Evolutionary conservation across 129 eudicot genomes (phyloP), one percentile per base, ranked within the genome.

Genomic region (Chrysanthemum makinoi): DNA sequence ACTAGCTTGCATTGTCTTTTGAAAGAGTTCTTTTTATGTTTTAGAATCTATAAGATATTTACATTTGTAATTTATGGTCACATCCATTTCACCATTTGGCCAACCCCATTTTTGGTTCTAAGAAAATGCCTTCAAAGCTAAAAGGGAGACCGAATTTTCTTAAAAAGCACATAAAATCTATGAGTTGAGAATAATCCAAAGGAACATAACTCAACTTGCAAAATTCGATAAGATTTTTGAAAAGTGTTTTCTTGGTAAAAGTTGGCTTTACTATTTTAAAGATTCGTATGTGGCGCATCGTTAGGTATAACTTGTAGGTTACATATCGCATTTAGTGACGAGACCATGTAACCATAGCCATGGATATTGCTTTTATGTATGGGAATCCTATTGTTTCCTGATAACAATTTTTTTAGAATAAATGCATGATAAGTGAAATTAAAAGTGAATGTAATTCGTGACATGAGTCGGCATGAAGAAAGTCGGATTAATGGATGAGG

Each of bases 141-240:
- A 39, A 6, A 39, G 2, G 9, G 2, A 39, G 46, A 39, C 46
- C 10, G 9, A 39, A 39, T 39, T 7, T 39, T 6, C 46, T 39
- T 39, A 39, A 39, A 39, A 39, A 39, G 46, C 46, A 39, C 46
- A 39, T 39, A 39, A 7, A 5, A 35, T 35, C 44, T 0, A 17
- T 17, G 19, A 48, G 44, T 49, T 47, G 60, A 20, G 72, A 24
- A 47, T 67, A 49, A 49, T 6, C 3, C 9, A 67, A 22, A 67
- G 60, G 72, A 67, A 57, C 72, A 67, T 51, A 50, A 19, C 19
- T 59, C 62, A 51, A 68, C 72, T 68, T 51, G 72, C 62, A 68
- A 3, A 16, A 50, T 68, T n/a, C 46, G 54, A 28, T 53, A 15
- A 12, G 24, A 60, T 16, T 68, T 30, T n/a, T 11, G 26, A 24